Evolutionary conservation across 2,329 filamentous ascomycete species (phyloP).

Genomic region (Penicillium hesseltinei): DNA sequence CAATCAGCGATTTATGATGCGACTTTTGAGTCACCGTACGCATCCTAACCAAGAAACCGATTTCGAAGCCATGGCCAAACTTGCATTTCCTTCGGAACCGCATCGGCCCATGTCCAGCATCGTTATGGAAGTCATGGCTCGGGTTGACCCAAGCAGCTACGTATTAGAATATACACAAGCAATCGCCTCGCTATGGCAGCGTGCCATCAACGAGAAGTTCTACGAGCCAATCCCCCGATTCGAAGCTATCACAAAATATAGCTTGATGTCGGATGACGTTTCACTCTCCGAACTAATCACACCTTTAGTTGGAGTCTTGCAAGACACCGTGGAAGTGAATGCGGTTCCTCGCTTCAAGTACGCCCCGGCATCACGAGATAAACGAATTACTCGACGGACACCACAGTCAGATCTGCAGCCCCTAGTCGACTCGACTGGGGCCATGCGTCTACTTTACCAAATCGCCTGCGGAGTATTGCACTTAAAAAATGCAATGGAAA

Average conservation of each 20-base stretch:
- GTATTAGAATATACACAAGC: slow-evolving; percentile 50
- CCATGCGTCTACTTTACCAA: slow-evolving; percentile 54
- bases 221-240: slow-evolving; percentile 45
- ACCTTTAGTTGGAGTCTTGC: slow-evolving; percentile 41
- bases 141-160: slow-evolving; percentile 45
- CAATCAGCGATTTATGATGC: slow-evolving; percentile 49
- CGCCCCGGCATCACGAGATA: slow-evolving; percentile 43
- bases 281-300: slow-evolving; percentile 39
- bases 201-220: slow-evolving; percentile 55
- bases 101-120: slow-evolving; percentile 52
- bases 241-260: slow-evolving; percentile 41
- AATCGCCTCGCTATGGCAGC: slow-evolving; percentile 56
- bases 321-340: slow-evolving; percentile 53
- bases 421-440: slow-evolving; percentile 54
- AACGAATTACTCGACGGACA: slow-evolving; percentile 40
- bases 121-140: slow-evolving; percentile 52
- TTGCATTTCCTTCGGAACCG: slow-evolving; percentile 54
- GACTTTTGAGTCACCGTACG: slow-evolving; percentile 56
- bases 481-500: slow-evolving; percentile 40
- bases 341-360: slow-evolving; percentile 51
- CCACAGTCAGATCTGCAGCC: slow-evolving; percentile 44
- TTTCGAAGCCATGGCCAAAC: slow-evolving; percentile 54
- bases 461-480: slow-evolving; percentile 51
- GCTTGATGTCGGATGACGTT: slow-evolving; percentile 40
- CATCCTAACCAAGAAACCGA: slow-evolving; percentile 49